Conservation (phyloP, 2,329 filamentous ascomycete genomes). For the Fusarium transvaalense region DNA sequence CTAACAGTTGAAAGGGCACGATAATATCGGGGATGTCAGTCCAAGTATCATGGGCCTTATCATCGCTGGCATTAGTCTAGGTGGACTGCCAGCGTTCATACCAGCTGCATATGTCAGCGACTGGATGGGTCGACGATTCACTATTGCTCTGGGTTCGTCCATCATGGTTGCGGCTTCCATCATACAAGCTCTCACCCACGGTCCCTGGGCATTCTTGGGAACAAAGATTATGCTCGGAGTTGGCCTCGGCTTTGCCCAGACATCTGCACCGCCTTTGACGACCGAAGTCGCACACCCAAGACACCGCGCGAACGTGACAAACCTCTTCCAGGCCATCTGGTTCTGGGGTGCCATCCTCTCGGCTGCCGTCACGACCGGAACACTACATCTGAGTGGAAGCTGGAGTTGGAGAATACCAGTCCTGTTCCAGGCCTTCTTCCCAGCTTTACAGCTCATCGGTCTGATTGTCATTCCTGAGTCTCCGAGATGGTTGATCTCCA, state of each 20-base stretch:
- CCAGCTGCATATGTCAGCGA: conserved; percentile 33
- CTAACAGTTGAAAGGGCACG: conserved; percentile 10
- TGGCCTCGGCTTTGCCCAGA: conserved; percentile 34
- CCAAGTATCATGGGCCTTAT: conserved; percentile 31
- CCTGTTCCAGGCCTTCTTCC: conserved; percentile 26
- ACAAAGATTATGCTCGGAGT: conserved; percentile 35
- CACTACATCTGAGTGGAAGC: conserved; percentile 22
- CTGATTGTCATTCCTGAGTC: conserved; percentile 53
- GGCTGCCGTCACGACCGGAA: conserved; percentile 29
- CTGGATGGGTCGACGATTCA: conserved; percentile 33
- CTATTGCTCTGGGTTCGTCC: conserved; percentile 25
- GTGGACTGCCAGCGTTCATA: conserved; percentile 34
- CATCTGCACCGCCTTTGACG: conserved; percentile 22
- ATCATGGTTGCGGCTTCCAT: conserved; percentile 25
- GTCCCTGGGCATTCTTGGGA: conserved; percentile 19
- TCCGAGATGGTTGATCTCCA: conserved; percentile 55
- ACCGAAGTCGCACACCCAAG: conserved; percentile 36
- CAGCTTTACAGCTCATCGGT: conserved; percentile 13
- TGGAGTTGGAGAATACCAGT: conserved; percentile 37
- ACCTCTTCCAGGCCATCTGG: conserved; percentile 39
- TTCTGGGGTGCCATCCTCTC: conserved; percentile 33
- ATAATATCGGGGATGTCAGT: conserved; percentile 30
- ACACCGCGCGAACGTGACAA: conserved; percentile 35
- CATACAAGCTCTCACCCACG: conserved; percentile 16
- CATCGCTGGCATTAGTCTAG: conserved; percentile 39